A percentile compares a stretch with the other conserved stretches of the same genome.
Conservation (phyloP, 345 rosid species). For the Citrus trifoliata region DNA sequence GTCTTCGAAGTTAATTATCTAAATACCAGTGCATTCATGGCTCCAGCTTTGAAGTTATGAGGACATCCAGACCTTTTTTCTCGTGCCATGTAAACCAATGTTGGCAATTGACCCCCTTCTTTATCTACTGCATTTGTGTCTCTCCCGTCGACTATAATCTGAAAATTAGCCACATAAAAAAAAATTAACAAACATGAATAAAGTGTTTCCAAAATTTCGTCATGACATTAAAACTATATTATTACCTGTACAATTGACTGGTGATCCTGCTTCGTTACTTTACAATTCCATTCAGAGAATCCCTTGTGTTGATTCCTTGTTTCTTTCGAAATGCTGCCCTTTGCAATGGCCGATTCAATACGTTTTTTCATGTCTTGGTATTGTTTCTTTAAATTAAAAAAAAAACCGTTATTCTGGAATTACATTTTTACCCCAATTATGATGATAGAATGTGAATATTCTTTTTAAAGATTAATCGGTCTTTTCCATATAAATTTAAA, state of each 20-base stretch:
- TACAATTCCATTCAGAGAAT: slow-evolving; percentile 30
- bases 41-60: slow-evolving; percentile 49
- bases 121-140: slow-evolving; percentile 19
- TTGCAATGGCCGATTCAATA: slow-evolving; percentile 16
- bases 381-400: background rate
- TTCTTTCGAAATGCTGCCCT: slow-evolving; percentile 23
- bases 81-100: slow-evolving; percentile 40
- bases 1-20: too few relatives aligned
- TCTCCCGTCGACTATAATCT: slow-evolving; percentile 32
- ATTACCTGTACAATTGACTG: slow-evolving; percentile 30
- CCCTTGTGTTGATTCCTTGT: slow-evolving; percentile 27
- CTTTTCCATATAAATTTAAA: too few relatives aligned
- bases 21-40: too few relatives aligned
- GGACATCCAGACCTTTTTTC: slow-evolving; percentile 40
- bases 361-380: slow-evolving; percentile 24
- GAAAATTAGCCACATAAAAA: background rate
- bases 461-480: too few relatives aligned
- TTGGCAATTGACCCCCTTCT: slow-evolving; percentile 38
- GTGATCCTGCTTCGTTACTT: slow-evolving; percentile 23
- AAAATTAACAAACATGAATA: background rate
- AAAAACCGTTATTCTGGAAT: too few relatives aligned
- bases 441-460: too few relatives aligned
- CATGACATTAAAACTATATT: background rate
- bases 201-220: background rate
- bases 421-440: too few relatives aligned